Conservation (phyloP, 2,329 filamentous ascomycete genomes). For the Colletotrichum sp. region DNA sequence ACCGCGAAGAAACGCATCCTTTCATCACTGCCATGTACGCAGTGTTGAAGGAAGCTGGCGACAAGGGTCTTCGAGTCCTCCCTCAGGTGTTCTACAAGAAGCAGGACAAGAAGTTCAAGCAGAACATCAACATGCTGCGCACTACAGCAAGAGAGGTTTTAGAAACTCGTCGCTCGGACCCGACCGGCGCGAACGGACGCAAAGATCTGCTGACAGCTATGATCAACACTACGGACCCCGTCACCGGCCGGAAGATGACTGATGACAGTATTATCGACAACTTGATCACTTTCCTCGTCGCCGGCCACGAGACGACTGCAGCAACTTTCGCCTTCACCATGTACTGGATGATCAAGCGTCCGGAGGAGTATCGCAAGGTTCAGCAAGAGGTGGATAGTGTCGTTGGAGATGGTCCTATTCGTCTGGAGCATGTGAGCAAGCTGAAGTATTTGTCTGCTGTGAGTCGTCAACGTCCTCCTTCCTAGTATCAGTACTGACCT, state of each 20-base stretch:
- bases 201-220: constrained; percentile 74
- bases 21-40: constrained; percentile 63
- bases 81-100: constrained; percentile 50
- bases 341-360: constrained; percentile 69
- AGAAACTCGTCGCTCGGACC: constrained; percentile 59
- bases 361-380: constrained; percentile 62
- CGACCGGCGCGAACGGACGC: constrained; percentile 42
- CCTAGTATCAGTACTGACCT: neutral
- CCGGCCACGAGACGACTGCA: constrained; percentile 73
- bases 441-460: constrained; percentile 68
- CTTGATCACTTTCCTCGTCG: constrained; percentile 72
- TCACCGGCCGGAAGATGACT: constrained; percentile 65
- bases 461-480: neutral
- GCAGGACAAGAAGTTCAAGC: constrained; percentile 49
- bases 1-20: constrained; percentile 42
- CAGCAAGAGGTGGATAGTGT: constrained; percentile 72
- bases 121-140: constrained; percentile 57
- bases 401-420: constrained; percentile 61
- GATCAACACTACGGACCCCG: constrained; percentile 66
- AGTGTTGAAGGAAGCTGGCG: constrained; percentile 60
- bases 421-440: constrained; percentile 62
- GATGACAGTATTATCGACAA: constrained; percentile 69
- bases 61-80: constrained; percentile 50
- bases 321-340: constrained; percentile 70
- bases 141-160: constrained; percentile 64